phyloP scores from a whole-genome alignment of 441 rosid species.

The Hura crepitans region DNA sequence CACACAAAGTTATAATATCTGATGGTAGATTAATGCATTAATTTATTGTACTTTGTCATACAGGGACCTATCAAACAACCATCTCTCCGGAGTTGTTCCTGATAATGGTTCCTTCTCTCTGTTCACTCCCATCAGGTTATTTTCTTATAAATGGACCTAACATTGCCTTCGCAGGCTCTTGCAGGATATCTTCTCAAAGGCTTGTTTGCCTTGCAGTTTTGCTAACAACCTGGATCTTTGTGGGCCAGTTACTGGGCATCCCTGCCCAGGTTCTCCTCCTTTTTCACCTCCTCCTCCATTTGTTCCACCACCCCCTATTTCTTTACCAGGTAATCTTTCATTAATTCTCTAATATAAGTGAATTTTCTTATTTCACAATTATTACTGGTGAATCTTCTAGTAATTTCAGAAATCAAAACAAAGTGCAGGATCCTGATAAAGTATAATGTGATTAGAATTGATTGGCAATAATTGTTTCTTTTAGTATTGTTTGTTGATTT shows the following conservation, averaged over 20 bases:
- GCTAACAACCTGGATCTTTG: constrained; percentile 82
- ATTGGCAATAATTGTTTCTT: constrained; percentile 3
- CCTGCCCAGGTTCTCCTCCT: constrained; percentile 97
- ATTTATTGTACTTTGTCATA: constrained; percentile 22
- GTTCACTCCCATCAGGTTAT: constrained; percentile 92
- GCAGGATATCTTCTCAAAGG: constrained; percentile 17
- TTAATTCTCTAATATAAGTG: background rate
- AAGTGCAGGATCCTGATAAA: background rate
- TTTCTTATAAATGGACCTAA: constrained; percentile 18
- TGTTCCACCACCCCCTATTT: constrained; percentile 63
- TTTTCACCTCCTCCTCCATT: constrained; percentile 96
- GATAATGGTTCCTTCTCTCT: constrained; percentile 91
- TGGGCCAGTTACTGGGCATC: constrained; percentile 85
- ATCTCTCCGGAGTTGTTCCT: constrained; percentile 79
- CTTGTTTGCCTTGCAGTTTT: constrained; percentile 56
- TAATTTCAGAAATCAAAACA: constrained; percentile 6
- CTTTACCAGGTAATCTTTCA: constrained; percentile 50
- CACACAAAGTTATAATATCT: constrained; percentile 11
- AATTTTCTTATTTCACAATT: background rate
- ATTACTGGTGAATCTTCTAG: background rate
- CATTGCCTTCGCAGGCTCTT: constrained; percentile 8
- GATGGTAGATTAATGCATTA: constrained; percentile 17
- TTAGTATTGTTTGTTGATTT: constrained; percentile 2
- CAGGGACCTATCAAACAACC: constrained; percentile 95
- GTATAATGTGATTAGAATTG: constrained; percentile 1